Base-by-base conservation (phyloP, 2,329 filamentous ascomycete genomes). In the Venturia oleaginea region DNA sequence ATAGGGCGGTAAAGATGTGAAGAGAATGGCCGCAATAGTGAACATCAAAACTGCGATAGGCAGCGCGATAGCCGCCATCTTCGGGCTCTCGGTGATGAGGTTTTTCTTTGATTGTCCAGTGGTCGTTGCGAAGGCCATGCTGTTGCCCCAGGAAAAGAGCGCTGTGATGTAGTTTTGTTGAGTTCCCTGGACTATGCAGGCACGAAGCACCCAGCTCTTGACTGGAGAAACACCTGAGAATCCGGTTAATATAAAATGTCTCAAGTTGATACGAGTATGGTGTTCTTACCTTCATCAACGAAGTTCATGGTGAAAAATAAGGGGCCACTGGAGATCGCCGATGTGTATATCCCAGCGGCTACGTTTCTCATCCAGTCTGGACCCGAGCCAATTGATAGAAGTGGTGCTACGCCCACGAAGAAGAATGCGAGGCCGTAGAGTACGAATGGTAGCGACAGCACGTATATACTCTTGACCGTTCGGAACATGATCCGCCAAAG, bases 241-340 rank as follows among this genome's bases (percentile, higher is more conserved):
- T n/a, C 11, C n/a, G 7, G 13, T 57, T 34, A 57, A 30, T 34
- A n/a, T 57, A 3, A 1, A 11, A 1, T 15, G 15, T 57, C 7
- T 27, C 4, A n/a, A 10, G 2, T 2, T 19, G 3, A 57, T 19
- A 57, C 4, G 2, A 22, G 51, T n/a, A n/a, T 15, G 30, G 13
- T 30, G 27, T 34, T 30, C 15, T 34, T 57, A 57, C 51, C 83
- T 76, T 86, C 84, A 68, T 84, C 83, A 64, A 85, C 85, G 69
- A 87, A 88, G 72, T 88, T 88, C 61, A 87, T 79, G 2, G 85
- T 81, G 69, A 89, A 89, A 76, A 84, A 87, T 64, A 89, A 78
- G 0, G 83, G 83, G 11, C 86, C 86, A 46, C 82, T 84, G 7
- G 84, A 81, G 5, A 85, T 86, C 7, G 85, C 86, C 4, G 82